phyloP scores from a whole-genome alignment of 768 basidiomycete genomes.

The Chiua virens region DNA sequence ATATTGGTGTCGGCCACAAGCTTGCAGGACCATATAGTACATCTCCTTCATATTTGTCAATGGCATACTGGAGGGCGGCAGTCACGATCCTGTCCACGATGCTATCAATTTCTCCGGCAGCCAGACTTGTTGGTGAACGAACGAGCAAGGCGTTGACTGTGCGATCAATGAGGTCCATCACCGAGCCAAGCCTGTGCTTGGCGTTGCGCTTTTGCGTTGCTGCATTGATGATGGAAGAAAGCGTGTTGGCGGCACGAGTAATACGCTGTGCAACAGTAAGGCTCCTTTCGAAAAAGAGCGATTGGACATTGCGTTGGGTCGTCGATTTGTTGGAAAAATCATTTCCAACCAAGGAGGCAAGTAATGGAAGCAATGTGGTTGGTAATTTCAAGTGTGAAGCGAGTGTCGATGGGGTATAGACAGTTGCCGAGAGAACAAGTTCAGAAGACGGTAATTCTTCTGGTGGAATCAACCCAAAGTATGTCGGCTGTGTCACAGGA shows the following conservation, averaged over 20 bases:
- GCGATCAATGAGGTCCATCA: slow-evolving; percentile 75
- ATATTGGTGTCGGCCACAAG: slow-evolving; percentile 58
- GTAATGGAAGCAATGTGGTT: slow-evolving; percentile 67
- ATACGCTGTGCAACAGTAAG: slow-evolving; percentile 64
- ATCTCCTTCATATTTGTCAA: slow-evolving; percentile 56
- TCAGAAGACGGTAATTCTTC: slow-evolving; percentile 33
- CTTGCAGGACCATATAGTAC: slow-evolving; percentile 34
- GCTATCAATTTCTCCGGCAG: slow-evolving; percentile 61
- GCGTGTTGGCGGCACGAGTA: slow-evolving; percentile 56
- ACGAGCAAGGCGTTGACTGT: slow-evolving; percentile 62
- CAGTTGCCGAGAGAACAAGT: slow-evolving; percentile 51
- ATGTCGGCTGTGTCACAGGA: slow-evolving; percentile 20
- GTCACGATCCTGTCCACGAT: slow-evolving; percentile 71
- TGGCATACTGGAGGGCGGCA: slow-evolving; percentile 75
- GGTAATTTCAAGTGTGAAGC: slow-evolving; percentile 69
- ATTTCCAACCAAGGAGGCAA: slow-evolving; percentile 79
- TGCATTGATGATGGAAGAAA: slow-evolving; percentile 54
- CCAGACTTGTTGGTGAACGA: slow-evolving; percentile 44
- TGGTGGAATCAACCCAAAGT: slow-evolving; percentile 54
- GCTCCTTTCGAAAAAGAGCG: slow-evolving; percentile 65
- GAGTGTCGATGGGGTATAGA: slow-evolving; percentile 61
- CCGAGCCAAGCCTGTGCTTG: slow-evolving; percentile 60
- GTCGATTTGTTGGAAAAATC: slow-evolving; percentile 64
- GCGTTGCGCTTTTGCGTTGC: slow-evolving; percentile 47
- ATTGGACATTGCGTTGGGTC: slow-evolving; percentile 51